Evolutionary conservation across 208 protist species (phyloP).

Genomic region (Balamuthia mandrillaris): DNA sequence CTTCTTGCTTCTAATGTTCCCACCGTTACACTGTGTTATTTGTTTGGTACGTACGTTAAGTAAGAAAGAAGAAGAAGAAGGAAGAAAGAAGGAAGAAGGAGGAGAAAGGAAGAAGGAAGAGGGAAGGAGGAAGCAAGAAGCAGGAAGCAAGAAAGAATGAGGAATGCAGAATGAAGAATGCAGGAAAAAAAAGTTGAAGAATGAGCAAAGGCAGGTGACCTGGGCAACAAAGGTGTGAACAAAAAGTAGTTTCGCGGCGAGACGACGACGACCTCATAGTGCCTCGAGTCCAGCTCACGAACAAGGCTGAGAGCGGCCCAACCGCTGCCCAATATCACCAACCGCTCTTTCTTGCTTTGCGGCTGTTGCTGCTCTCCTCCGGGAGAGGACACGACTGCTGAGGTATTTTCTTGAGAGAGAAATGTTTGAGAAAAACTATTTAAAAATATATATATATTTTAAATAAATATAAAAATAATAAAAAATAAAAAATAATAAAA

Average conservation of each 20-base stretch:
- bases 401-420: too few relatives aligned
- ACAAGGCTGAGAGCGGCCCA: slow-evolving; percentile 21
- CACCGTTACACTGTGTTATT: not conserved
- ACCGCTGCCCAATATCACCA: slow-evolving; percentile 16
- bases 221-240: slow-evolving; percentile 66
- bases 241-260: slow-evolving; percentile 68
- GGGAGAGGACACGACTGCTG: too few relatives aligned
- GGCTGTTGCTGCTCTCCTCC: too few relatives aligned
- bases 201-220: not conserved
- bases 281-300: not conserved
- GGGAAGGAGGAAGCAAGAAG: not conserved
- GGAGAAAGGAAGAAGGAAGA: not conserved
- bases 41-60: too few relatives aligned
- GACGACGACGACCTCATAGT: not conserved
- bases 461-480: too few relatives aligned
- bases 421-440: too few relatives aligned
- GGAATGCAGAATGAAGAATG: slow-evolving; percentile 72
- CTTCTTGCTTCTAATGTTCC: not conserved
- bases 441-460: too few relatives aligned
- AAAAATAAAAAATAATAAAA: too few relatives aligned
- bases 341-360: not conserved
- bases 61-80: not conserved
- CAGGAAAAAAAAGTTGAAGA: slow-evolving; percentile 31
- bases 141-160: slow-evolving; percentile 53
- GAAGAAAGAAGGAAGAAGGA: not conserved